These are phyloP conservation scores for Fusarium burgessii DNA, from an alignment of 2,329 filamentous ascomycete species.

Conservation along the genomic window DNA sequence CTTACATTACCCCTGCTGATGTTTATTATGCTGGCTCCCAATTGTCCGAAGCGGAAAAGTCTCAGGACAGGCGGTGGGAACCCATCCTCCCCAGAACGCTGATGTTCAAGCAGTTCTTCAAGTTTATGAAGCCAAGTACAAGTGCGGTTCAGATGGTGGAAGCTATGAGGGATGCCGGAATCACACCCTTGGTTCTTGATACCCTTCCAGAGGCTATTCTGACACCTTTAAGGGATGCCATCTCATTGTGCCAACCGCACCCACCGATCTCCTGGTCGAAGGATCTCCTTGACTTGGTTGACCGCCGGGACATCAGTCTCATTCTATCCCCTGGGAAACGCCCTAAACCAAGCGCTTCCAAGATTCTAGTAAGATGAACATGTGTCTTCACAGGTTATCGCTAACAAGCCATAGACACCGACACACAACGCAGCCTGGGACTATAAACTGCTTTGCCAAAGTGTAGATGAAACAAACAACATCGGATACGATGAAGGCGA, in stretches of 20 bases:
- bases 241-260: conserved; percentile 84
- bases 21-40: conserved; percentile 57
- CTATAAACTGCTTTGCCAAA: conserved; percentile 80
- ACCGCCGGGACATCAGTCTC: conserved; percentile 82
- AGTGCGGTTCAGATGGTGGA: conserved; percentile 76
- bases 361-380: conserved; percentile 56
- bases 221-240: conserved; percentile 83
- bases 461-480: conserved; percentile 68
- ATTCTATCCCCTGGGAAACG: conserved; percentile 63
- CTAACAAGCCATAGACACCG: conserved; percentile 60
- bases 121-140: conserved; percentile 63
- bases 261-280: conserved; percentile 83
- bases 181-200: conserved; percentile 77
- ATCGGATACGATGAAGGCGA: conserved; percentile 80
- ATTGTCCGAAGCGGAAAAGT: conserved; percentile 51
- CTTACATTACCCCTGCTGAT: conserved; percentile 59
- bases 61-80: conserved; percentile 58
- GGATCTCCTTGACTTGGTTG: conserved; percentile 78
- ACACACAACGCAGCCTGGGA: conserved; percentile 79
- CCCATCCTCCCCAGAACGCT: conserved; percentile 73
- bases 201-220: conserved; percentile 88
- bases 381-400: background rate
- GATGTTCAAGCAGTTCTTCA: conserved; percentile 77
- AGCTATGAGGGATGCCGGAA: conserved; percentile 76
- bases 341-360: conserved; percentile 50